Evolutionary conservation across 306 rosid species (phyloP), one percentile per base, ranked within the genome.

Genomic region (Cucumis cinereus): DNA sequence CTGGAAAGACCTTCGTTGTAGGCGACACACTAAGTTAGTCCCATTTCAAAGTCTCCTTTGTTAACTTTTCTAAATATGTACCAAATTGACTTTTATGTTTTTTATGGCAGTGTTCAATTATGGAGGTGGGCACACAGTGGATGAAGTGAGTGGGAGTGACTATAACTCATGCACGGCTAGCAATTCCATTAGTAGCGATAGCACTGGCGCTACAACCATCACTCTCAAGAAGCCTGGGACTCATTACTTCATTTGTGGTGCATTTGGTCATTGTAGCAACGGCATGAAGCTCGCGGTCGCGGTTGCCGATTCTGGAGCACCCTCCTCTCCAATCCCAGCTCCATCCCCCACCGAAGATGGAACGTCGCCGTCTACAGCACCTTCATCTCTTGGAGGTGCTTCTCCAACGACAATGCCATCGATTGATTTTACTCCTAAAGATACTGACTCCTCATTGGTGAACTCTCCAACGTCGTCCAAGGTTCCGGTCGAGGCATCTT

Each of bases 221-320:
- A 7, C 84, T 10, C 93, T 94, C 23, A 92, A 92, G 43, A 89
- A 85, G 3, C 77, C 87, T 0, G 99, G 99, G 30, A 77, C 87
- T 4, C 99, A 87, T 68, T 86, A 92, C 92, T 94, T 85, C 89
- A 79, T 90, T 40, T 94, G 99, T 57, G 78, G 84, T 6, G 17
- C 38, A 45, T 76, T 77, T 23, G 92, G 91, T 38, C 99, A 94
- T 13, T 94, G 99, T 11, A 68, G 74, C 1, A 88, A 82, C 66
- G 98, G 99, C 86, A 94, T 94, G 99, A 94, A 94, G 87, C 85
- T 94, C 40, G 68, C 96, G 0, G 90, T 93, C 52, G 82, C 82
- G 12, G 95, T 90, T 5, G 85, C 80, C 57, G 85, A 77, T 22
- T 78, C 82, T 0, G 79, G 75, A 41, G 83, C 19, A 10, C 30